These are phyloP conservation scores for Diplosphaera chodatii DNA, from an alignment of 139 green algal genomes.

Conservation along the genomic window DNA sequence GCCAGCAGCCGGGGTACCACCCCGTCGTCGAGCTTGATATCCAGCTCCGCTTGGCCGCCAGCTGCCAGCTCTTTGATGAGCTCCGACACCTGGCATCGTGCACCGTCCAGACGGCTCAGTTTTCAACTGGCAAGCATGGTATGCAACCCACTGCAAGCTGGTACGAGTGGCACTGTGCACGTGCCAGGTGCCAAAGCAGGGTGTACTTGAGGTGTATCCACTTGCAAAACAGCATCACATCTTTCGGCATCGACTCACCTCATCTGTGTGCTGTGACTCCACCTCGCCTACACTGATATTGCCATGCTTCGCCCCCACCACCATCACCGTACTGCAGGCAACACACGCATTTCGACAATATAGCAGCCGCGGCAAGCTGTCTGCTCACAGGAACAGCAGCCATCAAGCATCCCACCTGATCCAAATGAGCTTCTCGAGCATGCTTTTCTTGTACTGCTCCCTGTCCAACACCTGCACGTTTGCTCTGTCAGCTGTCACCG, in stretches of 20 bases:
- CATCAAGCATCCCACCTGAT: constrained; percentile 63
- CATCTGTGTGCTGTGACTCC: constrained; percentile 57
- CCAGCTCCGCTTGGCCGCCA: constrained; percentile 54
- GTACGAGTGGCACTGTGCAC: no score
- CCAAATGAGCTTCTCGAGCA: constrained; percentile 99
- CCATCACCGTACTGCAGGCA: constrained; percentile 79
- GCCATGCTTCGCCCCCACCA: constrained; percentile 76
- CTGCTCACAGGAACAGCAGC: not conserved
- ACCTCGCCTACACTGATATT: constrained; percentile 82
- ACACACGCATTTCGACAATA: no score
- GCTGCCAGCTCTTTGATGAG: constrained; percentile 83
- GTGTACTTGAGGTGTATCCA: no score
- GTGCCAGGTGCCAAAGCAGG: no score
- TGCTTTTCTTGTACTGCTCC: constrained; percentile 61
- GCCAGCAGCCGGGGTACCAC: constrained; percentile 67
- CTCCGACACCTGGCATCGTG: constrained; percentile 8
- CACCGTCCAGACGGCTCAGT: no score
- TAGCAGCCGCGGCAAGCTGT: no score
- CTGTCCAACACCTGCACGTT: no score
- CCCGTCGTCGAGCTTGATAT: constrained; percentile 52
- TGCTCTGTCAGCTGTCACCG: no score
- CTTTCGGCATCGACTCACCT: constrained; percentile 8
- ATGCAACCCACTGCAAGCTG: no score
- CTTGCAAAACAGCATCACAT: no score
- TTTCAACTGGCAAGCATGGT: no score